Percentiles rank a stretch among this genome's conserved stretches.
phyloP scores from a whole-genome alignment of 768 basidiomycete species.

The Kwoniella europaea region DNA sequence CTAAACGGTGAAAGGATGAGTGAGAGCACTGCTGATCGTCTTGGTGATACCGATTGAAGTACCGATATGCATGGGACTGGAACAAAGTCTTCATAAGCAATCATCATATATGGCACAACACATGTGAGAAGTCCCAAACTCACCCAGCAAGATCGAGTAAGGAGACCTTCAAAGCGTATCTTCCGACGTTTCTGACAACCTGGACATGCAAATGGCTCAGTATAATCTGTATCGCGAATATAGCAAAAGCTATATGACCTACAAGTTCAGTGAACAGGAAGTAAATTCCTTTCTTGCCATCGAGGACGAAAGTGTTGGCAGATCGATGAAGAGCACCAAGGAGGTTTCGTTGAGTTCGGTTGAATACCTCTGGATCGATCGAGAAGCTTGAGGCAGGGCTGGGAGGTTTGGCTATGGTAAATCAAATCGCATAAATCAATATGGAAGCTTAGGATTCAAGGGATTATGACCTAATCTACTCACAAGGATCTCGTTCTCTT shows the following conservation, averaged over 20 bases:
- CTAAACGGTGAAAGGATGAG: constrained; percentile 20
- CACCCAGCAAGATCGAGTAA: constrained; percentile 21
- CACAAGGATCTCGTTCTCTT: neutral
- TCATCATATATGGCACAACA: neutral
- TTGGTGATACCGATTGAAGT: constrained; percentile 22
- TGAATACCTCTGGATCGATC: neutral
- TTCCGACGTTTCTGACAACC: constrained; percentile 21
- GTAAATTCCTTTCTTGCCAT: constrained; percentile 17
- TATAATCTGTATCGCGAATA: too few species aligned
- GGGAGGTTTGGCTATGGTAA: neutral
- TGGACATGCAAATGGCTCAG: neutral
- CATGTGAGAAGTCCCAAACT: neutral
- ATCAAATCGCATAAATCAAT: neutral
- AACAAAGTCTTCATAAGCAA: neutral
- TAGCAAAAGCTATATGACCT: neutral
- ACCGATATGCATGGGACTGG: constrained; percentile 14
- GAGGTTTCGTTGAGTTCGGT: constrained; percentile 17
- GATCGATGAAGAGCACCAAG: constrained; percentile 18
- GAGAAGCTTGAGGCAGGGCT: neutral
- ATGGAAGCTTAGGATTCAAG: too few species aligned
- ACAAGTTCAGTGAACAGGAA: constrained; percentile 27
- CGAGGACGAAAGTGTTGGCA: neutral
- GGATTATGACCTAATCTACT: neutral
- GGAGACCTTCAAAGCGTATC: constrained; percentile 12
- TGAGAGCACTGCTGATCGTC: constrained; percentile 11